Evolutionary conservation across 2,329 filamentous ascomycete genomes (phyloP).

Genomic region (Xenoacremonium recifei): DNA sequence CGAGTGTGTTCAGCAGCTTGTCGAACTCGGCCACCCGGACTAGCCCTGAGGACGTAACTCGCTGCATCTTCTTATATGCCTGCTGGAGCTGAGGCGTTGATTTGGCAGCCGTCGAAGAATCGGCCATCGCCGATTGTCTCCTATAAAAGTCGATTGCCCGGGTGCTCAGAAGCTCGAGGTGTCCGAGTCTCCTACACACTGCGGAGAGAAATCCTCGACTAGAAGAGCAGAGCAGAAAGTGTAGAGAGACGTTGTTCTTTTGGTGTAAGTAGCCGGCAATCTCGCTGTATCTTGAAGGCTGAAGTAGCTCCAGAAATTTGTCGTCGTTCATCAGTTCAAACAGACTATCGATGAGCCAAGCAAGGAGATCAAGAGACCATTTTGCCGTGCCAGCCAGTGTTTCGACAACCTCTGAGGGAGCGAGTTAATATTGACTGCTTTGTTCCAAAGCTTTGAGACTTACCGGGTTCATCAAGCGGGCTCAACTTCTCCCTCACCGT

Average conservation of each 20-base stretch:
- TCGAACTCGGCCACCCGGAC: conserved; percentile 63
- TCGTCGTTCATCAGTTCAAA: conserved; percentile 54
- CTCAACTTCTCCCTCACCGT: conserved; percentile 54
- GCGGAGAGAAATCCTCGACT: conserved; percentile 71
- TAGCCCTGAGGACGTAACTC: conserved; percentile 48
- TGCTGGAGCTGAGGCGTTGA: conserved; percentile 52
- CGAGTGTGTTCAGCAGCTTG: conserved; percentile 52
- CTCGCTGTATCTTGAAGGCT: conserved; percentile 45
- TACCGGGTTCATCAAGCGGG: conserved; percentile 59
- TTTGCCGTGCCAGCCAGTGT: conserved; percentile 71
- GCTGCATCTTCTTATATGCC: conserved; percentile 54
- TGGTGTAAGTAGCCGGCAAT: conserved; percentile 51
- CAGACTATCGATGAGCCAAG: conserved; percentile 60
- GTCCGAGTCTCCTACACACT: conserved; percentile 61
- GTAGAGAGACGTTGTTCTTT: conserved; percentile 57
- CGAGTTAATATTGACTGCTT: conserved; percentile 9
- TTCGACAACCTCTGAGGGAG: conserved; percentile 62
- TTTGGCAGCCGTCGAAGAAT: conserved; percentile 36
- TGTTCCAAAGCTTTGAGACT: conserved; percentile 9
- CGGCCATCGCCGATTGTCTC: conserved; percentile 39
- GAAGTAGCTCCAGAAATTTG: conserved; percentile 51
- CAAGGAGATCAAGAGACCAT: conserved; percentile 73
- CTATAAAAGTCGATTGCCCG: conserved; percentile 53
- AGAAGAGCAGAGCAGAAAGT: conserved; percentile 69
- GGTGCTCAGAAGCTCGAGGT: conserved; percentile 51